These are phyloP conservation scores for Botrytis tulipae DNA, from an alignment of 2,329 filamentous ascomycete genomes.

Conservation along the genomic window DNA sequence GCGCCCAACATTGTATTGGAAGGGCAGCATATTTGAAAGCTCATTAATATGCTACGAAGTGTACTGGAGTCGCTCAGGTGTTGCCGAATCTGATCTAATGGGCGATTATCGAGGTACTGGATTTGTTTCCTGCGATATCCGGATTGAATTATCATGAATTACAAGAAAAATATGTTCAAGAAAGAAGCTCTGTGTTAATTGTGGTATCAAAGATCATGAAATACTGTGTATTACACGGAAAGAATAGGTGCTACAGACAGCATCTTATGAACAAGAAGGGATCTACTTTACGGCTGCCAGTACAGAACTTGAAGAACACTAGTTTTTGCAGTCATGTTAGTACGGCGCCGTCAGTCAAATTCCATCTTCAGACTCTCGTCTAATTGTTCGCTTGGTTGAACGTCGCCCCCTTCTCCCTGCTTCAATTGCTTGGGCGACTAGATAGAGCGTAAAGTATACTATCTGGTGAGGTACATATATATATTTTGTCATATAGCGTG, in stretches of 20 bases:
- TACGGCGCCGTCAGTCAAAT: neutral
- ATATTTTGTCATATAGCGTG: no score
- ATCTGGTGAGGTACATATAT: no score
- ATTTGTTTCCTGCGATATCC: neutral
- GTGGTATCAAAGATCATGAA: neutral
- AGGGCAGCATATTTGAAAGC: neutral
- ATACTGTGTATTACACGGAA: neutral
- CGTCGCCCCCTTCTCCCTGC: neutral
- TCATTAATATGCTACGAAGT: neutral
- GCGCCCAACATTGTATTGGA: neutral
- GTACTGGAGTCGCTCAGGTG: neutral
- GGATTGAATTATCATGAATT: neutral
- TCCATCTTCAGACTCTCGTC: neutral
- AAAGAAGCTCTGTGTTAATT: neutral
- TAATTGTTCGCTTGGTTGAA: neutral
- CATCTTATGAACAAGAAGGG: neutral
- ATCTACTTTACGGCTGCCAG: neutral
- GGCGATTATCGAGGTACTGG: neutral
- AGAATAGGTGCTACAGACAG: neutral
- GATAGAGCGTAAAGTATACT: neutral
- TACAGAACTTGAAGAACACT: neutral
- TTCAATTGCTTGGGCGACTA: neutral
- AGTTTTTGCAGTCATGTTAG: neutral
- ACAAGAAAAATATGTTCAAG: neutral
- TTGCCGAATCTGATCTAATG: no score